Evolutionary conservation across 2,329 filamentous ascomycete genomes (phyloP).

Genomic region (Fusarium globosum): DNA sequence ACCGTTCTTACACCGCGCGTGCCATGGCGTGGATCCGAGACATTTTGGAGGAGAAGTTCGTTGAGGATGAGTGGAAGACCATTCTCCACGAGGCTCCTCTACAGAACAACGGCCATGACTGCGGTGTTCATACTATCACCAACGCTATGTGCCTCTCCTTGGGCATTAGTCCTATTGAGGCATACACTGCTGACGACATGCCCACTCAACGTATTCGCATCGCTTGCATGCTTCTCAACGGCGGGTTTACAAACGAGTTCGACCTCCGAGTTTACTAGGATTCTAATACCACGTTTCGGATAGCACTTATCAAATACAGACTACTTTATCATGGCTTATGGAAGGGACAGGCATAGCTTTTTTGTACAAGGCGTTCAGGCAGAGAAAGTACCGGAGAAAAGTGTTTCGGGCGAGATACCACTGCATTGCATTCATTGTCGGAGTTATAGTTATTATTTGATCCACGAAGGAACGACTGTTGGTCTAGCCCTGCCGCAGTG

Average conservation of each 20-base stretch:
- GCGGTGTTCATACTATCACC: conserved; percentile 80
- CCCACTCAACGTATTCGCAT: conserved; percentile 69
- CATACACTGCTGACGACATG: conserved; percentile 66
- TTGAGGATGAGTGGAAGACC: conserved; percentile 69
- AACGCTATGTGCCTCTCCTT: conserved; percentile 74
- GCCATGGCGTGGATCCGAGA: conserved; percentile 67
- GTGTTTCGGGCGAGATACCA: conserved; percentile 43
- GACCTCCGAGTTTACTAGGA: conserved; percentile 55
- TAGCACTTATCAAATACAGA: not conserved
- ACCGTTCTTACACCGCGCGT: conserved; percentile 53
- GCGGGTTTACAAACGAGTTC: conserved; percentile 73
- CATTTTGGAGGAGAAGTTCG: conserved; percentile 65
- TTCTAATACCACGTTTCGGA: not conserved
- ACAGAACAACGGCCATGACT: conserved; percentile 78
- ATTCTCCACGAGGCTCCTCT: conserved; percentile 61
- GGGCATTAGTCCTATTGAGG: conserved; percentile 62
- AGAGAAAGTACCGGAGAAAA: conserved; percentile 17
- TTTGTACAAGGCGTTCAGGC: conserved; percentile 34
- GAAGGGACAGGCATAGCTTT: conserved; percentile 1
- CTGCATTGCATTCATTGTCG: conserved; percentile 32
- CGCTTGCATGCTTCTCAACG: conserved; percentile 73
- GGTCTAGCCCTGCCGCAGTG: not conserved
- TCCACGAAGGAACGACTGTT: conserved; percentile 7
- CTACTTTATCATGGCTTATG: conserved; percentile 13
- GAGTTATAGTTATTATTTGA: conserved; percentile 30